Base-by-base conservation (phyloP, 164 flowering plant genomes). In the Dillenia suffruticosa region DNA sequence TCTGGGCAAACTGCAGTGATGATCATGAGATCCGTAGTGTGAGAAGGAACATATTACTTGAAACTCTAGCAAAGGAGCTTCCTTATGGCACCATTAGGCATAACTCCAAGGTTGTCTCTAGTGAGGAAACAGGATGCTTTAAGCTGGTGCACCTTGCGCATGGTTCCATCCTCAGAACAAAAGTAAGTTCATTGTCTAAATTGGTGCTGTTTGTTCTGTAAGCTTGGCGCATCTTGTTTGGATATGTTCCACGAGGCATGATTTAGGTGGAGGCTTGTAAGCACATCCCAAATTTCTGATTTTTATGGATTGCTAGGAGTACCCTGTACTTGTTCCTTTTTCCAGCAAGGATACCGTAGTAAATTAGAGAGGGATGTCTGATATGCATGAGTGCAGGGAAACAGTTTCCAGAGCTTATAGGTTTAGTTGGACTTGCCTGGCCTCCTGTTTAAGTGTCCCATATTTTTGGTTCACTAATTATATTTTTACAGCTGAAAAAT, bases 71-170 rank as follows among this genome's bases (percentile, higher is more conserved):
- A 45, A 76, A 67, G 12, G 89, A 82, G 14, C 78, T 91, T 40
- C 96, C 97, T n/a, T 51, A 12, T 15, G 92, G 84, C 44, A 84
- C 92, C 57, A 82, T 91, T 22, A 77, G 87, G 71, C 87, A 62
- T 70, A 77, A 82, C n/a, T 84, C 94, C 22, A 85, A 82, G 73
- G 86, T 89, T 61, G 88, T 82, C 50, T 68, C 77, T 12, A 75
- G 85, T 53, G 83, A 86, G 49, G 77, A 83, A 65, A 74, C 74
- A 0, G 88, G 88, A 8, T 49, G 54, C 55, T 66, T 63, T n/a
- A 88, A 81, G 59, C 56, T 82, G 65, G 55, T 89, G 56, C 90
- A 87, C 65, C 85, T 91, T 46, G 85, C 82, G 10, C 89, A 91
- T 70, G 96, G 93, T 49, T 74, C 87, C 49, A 49, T 73, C 49